Evolutionary conservation across 2,329 filamentous ascomycete genomes (phyloP).

Genomic region (Hortaea werneckii): DNA sequence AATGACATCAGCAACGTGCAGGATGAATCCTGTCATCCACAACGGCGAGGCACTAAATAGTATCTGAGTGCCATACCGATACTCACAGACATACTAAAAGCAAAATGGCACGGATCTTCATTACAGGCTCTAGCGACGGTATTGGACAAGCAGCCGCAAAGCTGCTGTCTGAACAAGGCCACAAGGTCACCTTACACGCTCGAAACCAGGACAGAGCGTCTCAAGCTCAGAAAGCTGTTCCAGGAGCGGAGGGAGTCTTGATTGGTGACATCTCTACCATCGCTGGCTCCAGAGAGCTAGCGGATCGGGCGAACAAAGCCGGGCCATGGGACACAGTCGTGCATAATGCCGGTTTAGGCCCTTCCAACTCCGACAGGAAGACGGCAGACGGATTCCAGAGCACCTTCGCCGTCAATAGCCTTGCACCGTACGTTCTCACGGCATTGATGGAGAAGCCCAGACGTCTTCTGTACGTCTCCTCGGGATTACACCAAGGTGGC

Average conservation of each 20-base stretch:
- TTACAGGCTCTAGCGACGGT: conserved; percentile 50
- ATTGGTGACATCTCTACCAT: conserved; percentile 45
- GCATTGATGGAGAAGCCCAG: conserved; percentile 40
- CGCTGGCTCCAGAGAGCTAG: conserved; percentile 41
- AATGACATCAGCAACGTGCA: too few relatives aligned
- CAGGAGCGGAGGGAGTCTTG: conserved; percentile 41
- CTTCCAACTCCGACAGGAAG: conserved; percentile 32
- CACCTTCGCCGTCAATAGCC: conserved; percentile 46
- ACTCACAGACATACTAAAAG: too few relatives aligned
- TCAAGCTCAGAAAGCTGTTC: conserved; percentile 39
- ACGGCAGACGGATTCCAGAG: conserved; percentile 39
- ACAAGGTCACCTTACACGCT: conserved; percentile 48
- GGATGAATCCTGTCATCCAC: too few relatives aligned
- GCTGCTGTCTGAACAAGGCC: conserved; percentile 40
- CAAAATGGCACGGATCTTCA: conserved; percentile 38
- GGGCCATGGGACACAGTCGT: conserved; percentile 46
- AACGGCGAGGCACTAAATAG: too few relatives aligned
- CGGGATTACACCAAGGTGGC: conserved; percentile 41
- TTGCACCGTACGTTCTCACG: conserved; percentile 49
- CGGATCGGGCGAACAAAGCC: conserved; percentile 39
- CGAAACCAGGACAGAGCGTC: conserved; percentile 45
- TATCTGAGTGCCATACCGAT: too few relatives aligned
- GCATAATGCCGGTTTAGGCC: conserved; percentile 47
- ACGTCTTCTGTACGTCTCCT: conserved; percentile 44
- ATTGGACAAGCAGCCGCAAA: conserved; percentile 44